phyloP scores from a whole-genome alignment of 345 rosid species.

The Eucalyptus globulus region DNA sequence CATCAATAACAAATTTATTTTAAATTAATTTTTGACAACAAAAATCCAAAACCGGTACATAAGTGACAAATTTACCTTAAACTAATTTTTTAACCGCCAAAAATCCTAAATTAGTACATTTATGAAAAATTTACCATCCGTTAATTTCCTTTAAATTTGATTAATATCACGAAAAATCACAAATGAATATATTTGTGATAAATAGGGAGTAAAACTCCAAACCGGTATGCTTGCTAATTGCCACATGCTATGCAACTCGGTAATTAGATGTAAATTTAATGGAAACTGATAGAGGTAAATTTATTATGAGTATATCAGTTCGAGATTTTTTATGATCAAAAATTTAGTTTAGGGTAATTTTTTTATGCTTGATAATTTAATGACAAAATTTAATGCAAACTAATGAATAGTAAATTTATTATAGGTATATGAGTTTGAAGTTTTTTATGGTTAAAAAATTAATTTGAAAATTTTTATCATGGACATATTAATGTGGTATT shows the following conservation, averaged over 20 bases:
- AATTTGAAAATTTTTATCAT: too few relatives aligned
- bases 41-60: background rate
- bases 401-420: background rate
- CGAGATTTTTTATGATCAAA: too few relatives aligned
- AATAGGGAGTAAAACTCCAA: background rate
- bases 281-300: too few relatives aligned
- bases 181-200: background rate
- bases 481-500: rapidly evolving
- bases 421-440: background rate
- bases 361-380: too few relatives aligned
- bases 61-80: background rate
- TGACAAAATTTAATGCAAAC: too few relatives aligned
- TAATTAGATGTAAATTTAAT: too few relatives aligned
- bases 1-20: background rate
- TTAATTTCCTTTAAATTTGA: background rate
- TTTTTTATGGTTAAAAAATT: too few relatives aligned
- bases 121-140: background rate
- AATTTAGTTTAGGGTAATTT: too few relatives aligned
- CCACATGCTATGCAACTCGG: too few relatives aligned
- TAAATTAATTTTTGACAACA: background rate
- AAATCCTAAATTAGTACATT: background rate
- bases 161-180: too few relatives aligned
- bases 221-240: too few relatives aligned
- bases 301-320: too few relatives aligned
- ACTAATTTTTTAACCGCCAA: background rate